Evolutionary conservation across 2,329 filamentous ascomycete genomes (phyloP), one percentile per base, ranked within the genome.

Genomic region (Metarhizium rileyi): DNA sequence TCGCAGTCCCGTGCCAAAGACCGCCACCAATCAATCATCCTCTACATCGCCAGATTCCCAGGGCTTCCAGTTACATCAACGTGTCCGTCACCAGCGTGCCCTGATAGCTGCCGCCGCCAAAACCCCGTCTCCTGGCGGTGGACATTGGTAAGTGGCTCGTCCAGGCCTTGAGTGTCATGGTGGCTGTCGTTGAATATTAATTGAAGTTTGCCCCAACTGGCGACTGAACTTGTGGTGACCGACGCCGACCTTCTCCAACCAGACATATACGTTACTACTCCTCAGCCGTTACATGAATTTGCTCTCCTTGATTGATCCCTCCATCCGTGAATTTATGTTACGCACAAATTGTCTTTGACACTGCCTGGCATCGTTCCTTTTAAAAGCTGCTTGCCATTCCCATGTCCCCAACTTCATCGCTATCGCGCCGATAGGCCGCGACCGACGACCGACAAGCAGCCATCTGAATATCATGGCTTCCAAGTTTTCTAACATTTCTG

Each of bases 391-490:
- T 38, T 56, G 44, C 44, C 44, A 46, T 4, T n/a, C 47, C 43
- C 48, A 64, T 64, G 62, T 57, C 55, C 55, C 46, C 54, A 50
- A 51, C 55, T 50, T 55, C 51, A 46, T 51, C 53, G 48, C 49
- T 49, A 54, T 56, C 56, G 51, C 61, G 59, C 61, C 60, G 57
- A 56, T 61, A 62, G 61, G 51, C 57, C 59, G 59, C 58, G 55
- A 60, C 52, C 58, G 63, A 28, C 43, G 8, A 8, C 26, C 23
- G 41, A 26, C 41, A n/a, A n/a, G n/a, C n/a, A n/a, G n/a, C n/a
- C n/a, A 45, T 23, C 30, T 61, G 58, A 7, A 42, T 35, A 56
- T 52, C 47, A 52, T 50, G 53, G 43, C 42, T 8, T 54, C 56
- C 49, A 52, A 59, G 52, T 9, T n/a, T n/a, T 55, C 60, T 53